phyloP scores from a whole-genome alignment of 2,329 filamentous ascomycete genomes.

The Phialophora tarda region DNA sequence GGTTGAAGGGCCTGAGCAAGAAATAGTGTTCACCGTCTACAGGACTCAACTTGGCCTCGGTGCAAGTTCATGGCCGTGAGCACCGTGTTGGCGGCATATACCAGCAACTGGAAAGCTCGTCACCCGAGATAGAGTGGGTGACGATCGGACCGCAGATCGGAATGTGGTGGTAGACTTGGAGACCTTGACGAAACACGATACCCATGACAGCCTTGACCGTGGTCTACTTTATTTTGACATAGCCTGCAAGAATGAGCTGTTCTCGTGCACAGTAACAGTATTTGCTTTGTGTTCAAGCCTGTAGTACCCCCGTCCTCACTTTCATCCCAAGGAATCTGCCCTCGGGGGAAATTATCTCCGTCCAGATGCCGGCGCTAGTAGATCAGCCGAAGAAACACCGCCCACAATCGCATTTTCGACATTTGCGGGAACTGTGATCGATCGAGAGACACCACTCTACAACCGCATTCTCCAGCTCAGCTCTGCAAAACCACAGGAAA shows the following conservation, averaged over 20 bases:
- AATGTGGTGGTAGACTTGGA: not conserved
- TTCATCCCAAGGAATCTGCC: not conserved
- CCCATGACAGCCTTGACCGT: not conserved
- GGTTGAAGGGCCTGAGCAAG: slow-evolving; percentile 74
- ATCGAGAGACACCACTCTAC: slow-evolving; percentile 4
- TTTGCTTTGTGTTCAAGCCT: too few relatives aligned
- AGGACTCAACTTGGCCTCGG: slow-evolving; percentile 7
- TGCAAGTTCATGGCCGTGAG: not conserved
- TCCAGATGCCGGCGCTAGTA: slow-evolving; percentile 7
- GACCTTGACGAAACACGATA: slow-evolving; percentile 4
- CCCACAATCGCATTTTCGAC: slow-evolving; percentile 23
- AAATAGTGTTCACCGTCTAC: slow-evolving; percentile 56
- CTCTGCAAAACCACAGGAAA: not conserved
- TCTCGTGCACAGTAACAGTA: not conserved
- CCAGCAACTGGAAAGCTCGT: not conserved
- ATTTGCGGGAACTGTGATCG: slow-evolving; percentile 6
- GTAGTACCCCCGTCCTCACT: too few relatives aligned
- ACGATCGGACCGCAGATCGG: not conserved
- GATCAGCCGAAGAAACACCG: slow-evolving; percentile 17
- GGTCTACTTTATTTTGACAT: not conserved
- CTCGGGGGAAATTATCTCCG: slow-evolving; percentile 1
- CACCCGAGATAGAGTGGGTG: not conserved
- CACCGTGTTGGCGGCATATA: not conserved
- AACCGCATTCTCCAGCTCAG: not conserved
- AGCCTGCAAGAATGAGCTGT: not conserved